Percentiles rank a stretch among this genome's conserved stretches.
These are phyloP conservation scores for Castanea sativa DNA, from an alignment of 306 rosid genomes.

Conservation along the genomic window DNA sequence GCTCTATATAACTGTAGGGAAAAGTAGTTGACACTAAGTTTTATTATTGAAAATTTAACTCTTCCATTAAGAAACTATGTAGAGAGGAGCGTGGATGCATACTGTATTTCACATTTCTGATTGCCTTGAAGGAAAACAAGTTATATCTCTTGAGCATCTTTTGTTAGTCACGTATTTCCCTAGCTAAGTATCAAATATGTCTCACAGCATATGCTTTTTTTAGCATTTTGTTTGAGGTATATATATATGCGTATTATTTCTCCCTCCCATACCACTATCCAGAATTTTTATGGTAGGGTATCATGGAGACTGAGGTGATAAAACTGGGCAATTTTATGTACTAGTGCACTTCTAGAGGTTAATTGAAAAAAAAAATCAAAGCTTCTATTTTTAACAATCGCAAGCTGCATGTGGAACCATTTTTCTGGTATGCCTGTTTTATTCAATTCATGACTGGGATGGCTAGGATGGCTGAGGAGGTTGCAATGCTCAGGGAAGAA, in stretches of 20 bases:
- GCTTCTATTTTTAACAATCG: background rate
- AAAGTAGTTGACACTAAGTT: too few relatives aligned
- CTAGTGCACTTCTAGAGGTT: background rate
- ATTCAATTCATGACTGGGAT: constrained; percentile 14
- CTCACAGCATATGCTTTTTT: background rate
- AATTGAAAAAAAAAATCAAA: background rate
- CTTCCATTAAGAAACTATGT: too few relatives aligned
- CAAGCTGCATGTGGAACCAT: background rate
- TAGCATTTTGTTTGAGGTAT: background rate
- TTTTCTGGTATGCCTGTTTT: background rate
- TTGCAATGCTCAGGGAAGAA: constrained; percentile 66
- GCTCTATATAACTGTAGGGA: too few relatives aligned
- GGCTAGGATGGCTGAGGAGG: constrained; percentile 79
- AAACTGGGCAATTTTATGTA: background rate
- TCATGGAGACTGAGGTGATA: too few relatives aligned
- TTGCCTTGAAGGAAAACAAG: background rate
- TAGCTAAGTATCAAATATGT: background rate
- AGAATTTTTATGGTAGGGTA: too few relatives aligned
- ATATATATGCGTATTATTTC: background rate
- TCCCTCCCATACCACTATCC: background rate
- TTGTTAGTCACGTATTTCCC: background rate
- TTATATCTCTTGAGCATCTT: background rate
- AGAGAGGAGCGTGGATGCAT: background rate
- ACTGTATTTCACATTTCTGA: background rate
- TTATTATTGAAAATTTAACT: too few relatives aligned